phyloP scores from a whole-genome alignment of 2,329 filamentous ascomycete species.

The Verticillium longisporum region DNA sequence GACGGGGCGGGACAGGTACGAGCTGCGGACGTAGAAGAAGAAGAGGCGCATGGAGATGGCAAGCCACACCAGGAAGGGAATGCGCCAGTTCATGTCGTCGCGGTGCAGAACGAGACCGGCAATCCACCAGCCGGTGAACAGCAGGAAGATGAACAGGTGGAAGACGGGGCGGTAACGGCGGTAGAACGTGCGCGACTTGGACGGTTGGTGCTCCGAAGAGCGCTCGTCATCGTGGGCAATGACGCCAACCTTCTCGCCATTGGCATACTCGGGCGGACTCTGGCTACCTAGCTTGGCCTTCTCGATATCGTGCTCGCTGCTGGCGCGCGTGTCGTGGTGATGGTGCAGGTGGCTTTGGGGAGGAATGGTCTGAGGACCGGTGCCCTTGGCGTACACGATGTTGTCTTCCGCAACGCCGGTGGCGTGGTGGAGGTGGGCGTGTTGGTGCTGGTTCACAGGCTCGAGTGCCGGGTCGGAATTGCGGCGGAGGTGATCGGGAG shows the following conservation, averaged over 20 bases:
- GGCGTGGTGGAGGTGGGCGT: conserved; percentile 35
- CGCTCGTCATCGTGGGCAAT: conserved; percentile 19
- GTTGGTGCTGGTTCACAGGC: conserved; percentile 32
- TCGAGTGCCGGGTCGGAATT: conserved; percentile 26
- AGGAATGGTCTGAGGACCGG: conserved; percentile 28
- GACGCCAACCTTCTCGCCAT: conserved; percentile 30
- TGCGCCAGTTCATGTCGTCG: conserved; percentile 69
- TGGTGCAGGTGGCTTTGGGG: conserved; percentile 22
- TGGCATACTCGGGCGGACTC: conserved; percentile 28
- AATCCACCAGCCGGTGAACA: conserved; percentile 65
- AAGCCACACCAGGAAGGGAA: conserved; percentile 78
- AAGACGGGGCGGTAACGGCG: conserved; percentile 35
- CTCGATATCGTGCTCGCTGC: conserved; percentile 23
- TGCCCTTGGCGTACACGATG: conserved; percentile 37
- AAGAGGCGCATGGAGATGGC: conserved; percentile 66
- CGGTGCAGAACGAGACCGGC: conserved; percentile 66
- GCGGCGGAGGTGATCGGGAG: conserved; percentile 12
- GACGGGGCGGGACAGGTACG: conserved; percentile 59
- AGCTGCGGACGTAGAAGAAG: conserved; percentile 65
- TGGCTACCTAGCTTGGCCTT: conserved; percentile 15
- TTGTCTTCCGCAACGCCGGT: conserved; percentile 30
- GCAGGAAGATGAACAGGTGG: conserved; percentile 36
- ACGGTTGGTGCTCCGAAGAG: conserved; percentile 12
- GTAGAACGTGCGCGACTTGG: conserved; percentile 29
- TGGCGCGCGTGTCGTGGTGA: conserved; percentile 20